Conservation (phyloP, 2,329 filamentous ascomycete species). For the Byssothecium circinans region DNA sequence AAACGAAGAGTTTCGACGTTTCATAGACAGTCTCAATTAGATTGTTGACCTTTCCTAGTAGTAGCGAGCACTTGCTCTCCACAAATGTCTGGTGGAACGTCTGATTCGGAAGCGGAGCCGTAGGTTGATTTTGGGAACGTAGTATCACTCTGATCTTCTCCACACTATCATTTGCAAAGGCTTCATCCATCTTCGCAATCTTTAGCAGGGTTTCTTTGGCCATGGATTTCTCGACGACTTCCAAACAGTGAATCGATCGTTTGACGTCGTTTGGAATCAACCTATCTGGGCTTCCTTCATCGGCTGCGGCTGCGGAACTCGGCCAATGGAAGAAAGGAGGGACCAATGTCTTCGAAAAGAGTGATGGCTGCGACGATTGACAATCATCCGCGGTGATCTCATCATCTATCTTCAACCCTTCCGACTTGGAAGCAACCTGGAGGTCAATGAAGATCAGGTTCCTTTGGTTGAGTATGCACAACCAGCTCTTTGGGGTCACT, state of each 20-base stretch:
- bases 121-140: conserved; percentile 1
- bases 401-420: not conserved
- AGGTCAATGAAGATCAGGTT: conserved; percentile 28
- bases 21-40: conserved; percentile 17
- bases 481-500: conserved; percentile 24
- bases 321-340: conserved; percentile 38
- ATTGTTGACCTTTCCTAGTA: conserved; percentile 12
- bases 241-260: conserved; percentile 18
- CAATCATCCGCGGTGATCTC: not conserved
- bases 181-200: conserved; percentile 13
- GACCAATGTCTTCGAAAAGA: conserved; percentile 1
- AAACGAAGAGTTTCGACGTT: conserved; percentile 27
- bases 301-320: not conserved
- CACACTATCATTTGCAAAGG: conserved; percentile 8
- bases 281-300: not conserved
- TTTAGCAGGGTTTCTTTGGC: conserved; percentile 14
- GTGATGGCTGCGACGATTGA: not conserved
- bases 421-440: conserved; percentile 4
- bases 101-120: not conserved
- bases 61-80: conserved; percentile 9
- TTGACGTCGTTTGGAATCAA: not conserved
- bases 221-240: conserved; percentile 29
- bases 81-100: conserved; percentile 23
- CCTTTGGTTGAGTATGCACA: conserved; percentile 15
- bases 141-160: not conserved